Percentiles rank a stretch among this genome's conserved stretches.
Evolutionary conservation across 2,329 filamentous ascomycete genomes (phyloP).

Genomic region (Paracoccidioides brasiliensis): DNA sequence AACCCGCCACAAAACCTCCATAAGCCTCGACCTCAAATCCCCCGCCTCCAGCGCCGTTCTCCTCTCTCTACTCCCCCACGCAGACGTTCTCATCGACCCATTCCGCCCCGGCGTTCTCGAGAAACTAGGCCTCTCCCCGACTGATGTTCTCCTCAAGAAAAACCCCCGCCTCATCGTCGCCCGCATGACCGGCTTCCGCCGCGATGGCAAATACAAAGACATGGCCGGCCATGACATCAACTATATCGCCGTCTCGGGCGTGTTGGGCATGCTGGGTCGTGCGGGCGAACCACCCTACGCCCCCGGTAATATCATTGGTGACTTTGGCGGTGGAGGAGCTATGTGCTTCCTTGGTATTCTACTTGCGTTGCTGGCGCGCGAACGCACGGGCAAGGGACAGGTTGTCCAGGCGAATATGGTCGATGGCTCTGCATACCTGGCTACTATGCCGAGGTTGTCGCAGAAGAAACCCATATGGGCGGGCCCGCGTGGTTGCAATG

Average conservation of each 20-base stretch:
- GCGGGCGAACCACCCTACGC: slow-evolving; percentile 57
- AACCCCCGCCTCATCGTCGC: slow-evolving; percentile 71
- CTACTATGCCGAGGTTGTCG: slow-evolving; percentile 60
- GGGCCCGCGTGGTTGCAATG: slow-evolving; percentile 56
- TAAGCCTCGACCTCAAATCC: slow-evolving; percentile 67
- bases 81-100: slow-evolving; percentile 82
- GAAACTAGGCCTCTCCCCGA: slow-evolving; percentile 63
- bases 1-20: slow-evolving; percentile 66
- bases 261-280: slow-evolving; percentile 62
- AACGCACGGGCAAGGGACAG: slow-evolving; percentile 57
- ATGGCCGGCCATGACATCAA: slow-evolving; percentile 98
- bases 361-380: slow-evolving; percentile 59
- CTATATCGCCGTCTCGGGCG: slow-evolving; percentile 79
- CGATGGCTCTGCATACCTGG: slow-evolving; percentile 69
- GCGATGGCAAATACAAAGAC: slow-evolving; percentile 68
- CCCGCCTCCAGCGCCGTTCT: slow-evolving; percentile 51
- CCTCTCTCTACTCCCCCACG: slow-evolving; percentile 46
- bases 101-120: slow-evolving; percentile 87
- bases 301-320: slow-evolving; percentile 72
- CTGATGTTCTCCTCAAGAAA: slow-evolving; percentile 45
- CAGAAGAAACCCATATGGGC: slow-evolving; percentile 51
- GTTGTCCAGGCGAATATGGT: slow-evolving; percentile 97
- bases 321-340: slow-evolving; percentile 83
- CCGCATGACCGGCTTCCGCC: slow-evolving; percentile 78
- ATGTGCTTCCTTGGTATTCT: slow-evolving; percentile 71